Conservation (phyloP, 805 yeast genomes). For the Candida caryicola region DNA sequence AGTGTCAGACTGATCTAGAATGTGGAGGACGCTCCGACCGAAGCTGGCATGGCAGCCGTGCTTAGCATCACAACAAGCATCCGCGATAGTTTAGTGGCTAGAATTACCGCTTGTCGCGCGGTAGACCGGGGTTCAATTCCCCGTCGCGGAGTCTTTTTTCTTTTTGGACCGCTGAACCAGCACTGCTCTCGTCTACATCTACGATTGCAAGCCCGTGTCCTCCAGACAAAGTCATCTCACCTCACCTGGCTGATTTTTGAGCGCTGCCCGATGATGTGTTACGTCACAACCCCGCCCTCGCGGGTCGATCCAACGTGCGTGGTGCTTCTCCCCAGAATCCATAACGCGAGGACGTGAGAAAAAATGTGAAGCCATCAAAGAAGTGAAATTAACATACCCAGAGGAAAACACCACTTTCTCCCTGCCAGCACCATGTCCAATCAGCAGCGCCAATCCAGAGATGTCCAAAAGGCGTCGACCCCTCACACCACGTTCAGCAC, state of each 20-base stretch:
- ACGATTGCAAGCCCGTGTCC: too few species aligned
- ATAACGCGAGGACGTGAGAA: not conserved
- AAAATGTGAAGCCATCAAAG: not conserved
- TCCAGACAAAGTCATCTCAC: too few species aligned
- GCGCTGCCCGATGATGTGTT: too few species aligned
- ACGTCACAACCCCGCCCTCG: too few species aligned
- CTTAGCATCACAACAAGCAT: too few species aligned
- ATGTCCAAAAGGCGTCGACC: not conserved
- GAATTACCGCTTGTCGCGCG: conserved; percentile 18
- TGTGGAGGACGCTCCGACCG: too few species aligned
- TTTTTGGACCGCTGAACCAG: too few species aligned
- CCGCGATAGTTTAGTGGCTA: conserved; percentile 18
- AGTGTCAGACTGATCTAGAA: too few species aligned
- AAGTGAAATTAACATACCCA: not conserved
- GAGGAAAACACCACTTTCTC: not conserved
- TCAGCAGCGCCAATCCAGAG: not conserved
- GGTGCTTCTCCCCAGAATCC: not conserved
- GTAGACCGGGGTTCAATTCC: conserved; percentile 19
- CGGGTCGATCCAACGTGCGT: not conserved
- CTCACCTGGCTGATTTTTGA: too few species aligned
- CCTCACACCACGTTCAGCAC: too few species aligned
- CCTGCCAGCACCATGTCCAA: not conserved
- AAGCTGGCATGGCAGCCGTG: too few species aligned
- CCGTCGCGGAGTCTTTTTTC: conserved; percentile 14
- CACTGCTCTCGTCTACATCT: too few species aligned